Base-by-base conservation (phyloP, 257 asterid genomes). In the Solanum commersonii region DNA sequence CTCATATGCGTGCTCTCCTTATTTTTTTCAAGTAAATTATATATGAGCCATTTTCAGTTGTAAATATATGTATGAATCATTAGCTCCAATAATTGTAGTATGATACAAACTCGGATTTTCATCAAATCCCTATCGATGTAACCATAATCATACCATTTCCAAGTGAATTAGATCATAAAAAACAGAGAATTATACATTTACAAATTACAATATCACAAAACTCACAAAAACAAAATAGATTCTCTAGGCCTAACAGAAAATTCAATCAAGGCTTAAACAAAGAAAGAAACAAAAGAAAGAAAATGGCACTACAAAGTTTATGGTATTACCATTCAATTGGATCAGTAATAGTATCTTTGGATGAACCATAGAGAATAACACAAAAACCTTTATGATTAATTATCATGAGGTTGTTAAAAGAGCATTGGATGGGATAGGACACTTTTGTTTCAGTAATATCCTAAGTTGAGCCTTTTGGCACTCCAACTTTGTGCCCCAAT, bases 391-490 rank as follows among this genome's bases (percentile, higher is more conserved):
- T n/a, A n/a, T n/a, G n/a, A n/a, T n/a, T n/a, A n/a, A n/a, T n/a
- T n/a, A n/a, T 9, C 60, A 79, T 91, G 86, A 92, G 88, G 89
- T 92, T n/a, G 95, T 82, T 84, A 93, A 20, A 40, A 95, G 92
- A 84, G 90, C 91, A 88, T 87, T 91, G 87, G 91, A 88, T 33
- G 91, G 87, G 33, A 92, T 88, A 76, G 90, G 85, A 67, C 90
- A 93, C 89, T 92, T 95, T 63, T 94, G 98, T 70, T 94, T 93
- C 4, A 95, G 90, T 86, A 96, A 35, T 87, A 93, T 91, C 89
- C 94, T 94, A 20, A 96, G 87, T 92, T 95, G 98, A 73, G 98
- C 98, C 91, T 93, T 96, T 49, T 96, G 98, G 38, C 98, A 94
- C 79, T 94, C 98, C 93, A 96, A 86, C 89, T 93, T 95, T 49